phyloP scores from a whole-genome alignment of 495 filamentous ascomycete genomes.

The Neurospora sp. region DNA sequence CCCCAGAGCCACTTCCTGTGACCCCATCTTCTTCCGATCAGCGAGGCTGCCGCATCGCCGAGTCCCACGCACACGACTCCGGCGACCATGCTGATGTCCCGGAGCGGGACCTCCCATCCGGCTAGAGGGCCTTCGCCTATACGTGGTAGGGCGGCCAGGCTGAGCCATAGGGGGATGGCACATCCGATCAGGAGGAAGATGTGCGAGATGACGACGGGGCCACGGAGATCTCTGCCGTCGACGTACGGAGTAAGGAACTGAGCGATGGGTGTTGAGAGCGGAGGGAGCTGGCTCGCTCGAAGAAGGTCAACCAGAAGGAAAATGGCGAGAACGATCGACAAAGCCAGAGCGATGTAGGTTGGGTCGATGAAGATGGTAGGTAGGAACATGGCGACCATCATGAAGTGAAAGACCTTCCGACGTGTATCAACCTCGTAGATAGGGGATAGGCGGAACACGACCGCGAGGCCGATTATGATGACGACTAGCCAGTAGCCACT shows the following conservation, averaged over 20 bases:
- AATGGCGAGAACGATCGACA: slow-evolving; percentile 61
- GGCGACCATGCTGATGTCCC: slow-evolving; percentile 78
- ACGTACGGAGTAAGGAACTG: slow-evolving; percentile 86
- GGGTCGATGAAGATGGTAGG: slow-evolving; percentile 81
- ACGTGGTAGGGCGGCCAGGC: slow-evolving; percentile 53
- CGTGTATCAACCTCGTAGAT: slow-evolving; percentile 83
- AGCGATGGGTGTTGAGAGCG: slow-evolving; percentile 71
- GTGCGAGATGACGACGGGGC: slow-evolving; percentile 88
- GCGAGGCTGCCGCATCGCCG: slow-evolving; percentile 88
- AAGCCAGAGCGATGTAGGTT: slow-evolving; percentile 64
- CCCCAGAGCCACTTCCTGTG: slow-evolving; percentile 91
- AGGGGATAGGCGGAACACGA: slow-evolving; percentile 62
- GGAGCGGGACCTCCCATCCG: slow-evolving; percentile 60
- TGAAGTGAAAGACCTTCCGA: slow-evolving; percentile 97
- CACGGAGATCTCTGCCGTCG: slow-evolving; percentile 84
- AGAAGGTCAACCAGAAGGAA: slow-evolving; percentile 86
- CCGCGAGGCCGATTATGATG: slow-evolving; percentile 56
- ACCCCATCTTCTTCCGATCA: slow-evolving; percentile 83
- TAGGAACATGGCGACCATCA: slow-evolving; percentile 93
- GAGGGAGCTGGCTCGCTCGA: slow-evolving; percentile 82
- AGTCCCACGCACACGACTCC: slow-evolving; percentile 91
- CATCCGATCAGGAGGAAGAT: slow-evolving; percentile 97
- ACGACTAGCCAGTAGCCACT: slow-evolving; percentile 60
- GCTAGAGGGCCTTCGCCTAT: slow-evolving; percentile 39
- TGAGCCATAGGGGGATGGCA: slow-evolving; percentile 88